Percentiles rank a stretch among this genome's conserved stretches.
phyloP scores from a whole-genome alignment of 257 asterid species.

The Capsicum baccatum region DNA sequence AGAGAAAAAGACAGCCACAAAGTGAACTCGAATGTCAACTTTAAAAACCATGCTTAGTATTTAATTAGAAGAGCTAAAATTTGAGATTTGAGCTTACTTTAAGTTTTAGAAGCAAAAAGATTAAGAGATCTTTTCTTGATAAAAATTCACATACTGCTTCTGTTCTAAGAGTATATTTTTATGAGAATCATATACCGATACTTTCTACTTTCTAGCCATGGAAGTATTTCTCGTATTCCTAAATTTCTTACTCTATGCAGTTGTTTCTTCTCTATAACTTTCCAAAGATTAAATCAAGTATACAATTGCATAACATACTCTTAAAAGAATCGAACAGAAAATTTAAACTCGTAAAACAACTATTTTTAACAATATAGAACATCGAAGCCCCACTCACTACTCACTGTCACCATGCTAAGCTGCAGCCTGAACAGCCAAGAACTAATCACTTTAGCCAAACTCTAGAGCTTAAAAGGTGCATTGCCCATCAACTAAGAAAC shows the following conservation, averaged over 20 bases:
- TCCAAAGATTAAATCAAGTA: not conserved
- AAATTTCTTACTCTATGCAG: not conserved
- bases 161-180: not conserved
- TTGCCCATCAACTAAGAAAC: not conserved
- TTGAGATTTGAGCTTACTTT: not conserved
- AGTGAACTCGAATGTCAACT: not conserved
- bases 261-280: not conserved
- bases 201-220: not conserved
- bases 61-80: not conserved
- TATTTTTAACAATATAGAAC: not conserved
- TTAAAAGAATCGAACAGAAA: not conserved
- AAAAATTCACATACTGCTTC: not conserved
- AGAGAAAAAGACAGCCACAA: not conserved
- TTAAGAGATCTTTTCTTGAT: not conserved
- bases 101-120: not conserved
- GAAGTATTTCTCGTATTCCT: constrained; percentile 4
- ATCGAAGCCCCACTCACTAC: not conserved
- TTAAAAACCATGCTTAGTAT: not conserved
- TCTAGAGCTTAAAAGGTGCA: not conserved
- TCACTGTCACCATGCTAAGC: not conserved
- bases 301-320: not conserved
- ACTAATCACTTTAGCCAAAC: not conserved
- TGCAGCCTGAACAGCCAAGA: constrained; percentile 1
- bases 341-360: not conserved
- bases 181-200: not conserved